phyloP scores from a whole-genome alignment of 2,329 filamentous ascomycete genomes.

The Ceratocystis huliohia region DNA sequence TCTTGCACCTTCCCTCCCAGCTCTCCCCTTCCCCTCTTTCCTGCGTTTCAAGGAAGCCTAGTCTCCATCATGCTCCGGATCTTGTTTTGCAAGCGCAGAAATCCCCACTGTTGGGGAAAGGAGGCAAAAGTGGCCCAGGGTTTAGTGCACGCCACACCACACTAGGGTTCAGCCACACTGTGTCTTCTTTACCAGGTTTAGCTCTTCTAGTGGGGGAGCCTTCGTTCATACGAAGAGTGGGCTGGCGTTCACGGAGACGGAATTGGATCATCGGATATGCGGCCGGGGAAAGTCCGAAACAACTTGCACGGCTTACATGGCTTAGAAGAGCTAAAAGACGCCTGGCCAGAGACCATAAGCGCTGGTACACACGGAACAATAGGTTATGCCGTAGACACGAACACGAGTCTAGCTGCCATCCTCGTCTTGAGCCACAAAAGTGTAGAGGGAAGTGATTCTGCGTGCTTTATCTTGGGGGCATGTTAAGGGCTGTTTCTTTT shows the following conservation, averaged over 20 bases:
- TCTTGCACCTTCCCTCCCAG: neutral
- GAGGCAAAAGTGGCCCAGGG: neutral
- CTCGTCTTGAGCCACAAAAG: neutral
- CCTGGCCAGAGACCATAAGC: neutral
- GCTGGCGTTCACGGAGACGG: neutral
- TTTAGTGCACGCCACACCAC: neutral
- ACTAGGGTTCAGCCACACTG: neutral
- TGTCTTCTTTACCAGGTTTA: neutral
- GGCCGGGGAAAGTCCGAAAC: constrained; percentile 6
- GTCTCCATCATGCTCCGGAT: neutral
- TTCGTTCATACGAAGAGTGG: neutral
- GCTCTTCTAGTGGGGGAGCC: neutral
- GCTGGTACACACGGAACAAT: neutral
- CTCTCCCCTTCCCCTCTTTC: neutral
- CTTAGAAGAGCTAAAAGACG: neutral
- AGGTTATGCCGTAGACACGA: neutral
- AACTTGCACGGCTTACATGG: neutral
- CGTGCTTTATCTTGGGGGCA: neutral
- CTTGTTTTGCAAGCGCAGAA: neutral
- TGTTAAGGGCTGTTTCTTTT: neutral
- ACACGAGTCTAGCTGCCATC: neutral
- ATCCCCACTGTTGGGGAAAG: neutral
- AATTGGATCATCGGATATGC: neutral
- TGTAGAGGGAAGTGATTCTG: neutral
- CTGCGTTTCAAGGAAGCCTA: neutral